A percentile compares a stretch with the other conserved stretches of the same genome.
Evolutionary conservation across 2,329 filamentous ascomycete species (phyloP).

Genomic region (Colletotrichum sp.): DNA sequence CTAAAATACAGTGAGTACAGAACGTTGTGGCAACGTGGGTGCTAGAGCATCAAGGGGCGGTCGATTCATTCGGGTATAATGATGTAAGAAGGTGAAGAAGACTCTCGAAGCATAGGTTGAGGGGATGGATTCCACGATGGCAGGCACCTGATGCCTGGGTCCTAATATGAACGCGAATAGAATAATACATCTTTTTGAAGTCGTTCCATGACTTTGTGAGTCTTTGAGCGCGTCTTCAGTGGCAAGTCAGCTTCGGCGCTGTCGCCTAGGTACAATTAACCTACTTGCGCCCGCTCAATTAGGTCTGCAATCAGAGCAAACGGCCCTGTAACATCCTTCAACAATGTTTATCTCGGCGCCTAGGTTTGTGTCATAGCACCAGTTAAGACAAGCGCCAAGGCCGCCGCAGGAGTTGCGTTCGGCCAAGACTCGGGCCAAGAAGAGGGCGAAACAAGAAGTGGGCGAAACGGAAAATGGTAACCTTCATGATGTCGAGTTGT

Average conservation of each 20-base stretch:
- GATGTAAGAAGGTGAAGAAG: no score
- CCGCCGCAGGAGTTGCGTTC: background rate
- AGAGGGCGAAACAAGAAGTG: background rate
- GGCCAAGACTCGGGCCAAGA: background rate
- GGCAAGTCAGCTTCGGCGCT: background rate
- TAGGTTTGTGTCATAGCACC: background rate
- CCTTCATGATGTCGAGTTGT: background rate
- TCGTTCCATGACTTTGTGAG: rapidly evolving
- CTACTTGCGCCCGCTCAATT: background rate
- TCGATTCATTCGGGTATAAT: no score
- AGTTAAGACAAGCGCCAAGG: background rate
- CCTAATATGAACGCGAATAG: background rate
- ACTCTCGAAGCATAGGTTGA: no score
- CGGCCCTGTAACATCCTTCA: background rate
- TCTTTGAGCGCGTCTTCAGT: background rate
- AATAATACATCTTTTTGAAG: rapidly evolving
- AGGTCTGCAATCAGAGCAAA: background rate
- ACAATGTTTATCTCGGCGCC: background rate
- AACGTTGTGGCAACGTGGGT: no score
- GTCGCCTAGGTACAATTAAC: rapidly evolving
- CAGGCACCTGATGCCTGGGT: background rate
- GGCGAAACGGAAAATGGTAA: background rate
- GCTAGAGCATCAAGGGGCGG: no score
- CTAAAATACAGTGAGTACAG: no score
- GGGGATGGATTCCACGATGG: no score